A percentile compares a stretch with the other conserved stretches of the same genome.
Conservation (phyloP, 768 basidiomycete species). For the Tylopilus intermedius region DNA sequence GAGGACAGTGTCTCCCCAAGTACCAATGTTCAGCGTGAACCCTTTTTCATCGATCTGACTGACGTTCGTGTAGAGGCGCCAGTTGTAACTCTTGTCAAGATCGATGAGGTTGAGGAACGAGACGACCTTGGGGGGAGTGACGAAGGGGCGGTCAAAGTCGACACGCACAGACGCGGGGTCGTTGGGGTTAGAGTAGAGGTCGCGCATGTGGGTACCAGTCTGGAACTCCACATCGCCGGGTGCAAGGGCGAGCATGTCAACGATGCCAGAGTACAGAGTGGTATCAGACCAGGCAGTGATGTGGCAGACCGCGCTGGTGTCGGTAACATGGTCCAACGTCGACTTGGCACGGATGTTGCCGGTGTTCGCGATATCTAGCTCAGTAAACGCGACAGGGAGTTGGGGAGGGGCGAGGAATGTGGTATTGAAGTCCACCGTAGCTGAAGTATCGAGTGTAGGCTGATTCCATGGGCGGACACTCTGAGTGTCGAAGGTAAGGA, state of each 20-base stretch:
- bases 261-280: not conserved
- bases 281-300: not conserved
- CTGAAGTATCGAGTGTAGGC: not conserved
- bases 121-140: not conserved
- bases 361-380: not conserved
- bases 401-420: not conserved
- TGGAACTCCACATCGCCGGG: slow-evolving; percentile 13
- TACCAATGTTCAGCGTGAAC: slow-evolving; percentile 14
- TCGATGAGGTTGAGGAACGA: not conserved
- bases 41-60: slow-evolving; percentile 10
- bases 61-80: slow-evolving; percentile 1
- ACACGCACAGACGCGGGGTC: slow-evolving; percentile 1
- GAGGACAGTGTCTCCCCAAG: slow-evolving; percentile 8
- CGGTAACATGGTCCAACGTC: not conserved
- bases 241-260: not conserved
- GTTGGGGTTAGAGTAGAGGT: too few species aligned
- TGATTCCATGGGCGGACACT: not conserved
- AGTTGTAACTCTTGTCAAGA: not conserved
- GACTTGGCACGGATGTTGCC: not conserved
- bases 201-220: slow-evolving; percentile 9
- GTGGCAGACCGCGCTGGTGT: slow-evolving; percentile 2
- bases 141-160: slow-evolving; percentile 1
- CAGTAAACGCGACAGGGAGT: not conserved
- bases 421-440: not conserved
- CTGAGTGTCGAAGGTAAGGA: not conserved